Conservation (phyloP, 345 rosid genomes). For the Dovyalis caffra region DNA sequence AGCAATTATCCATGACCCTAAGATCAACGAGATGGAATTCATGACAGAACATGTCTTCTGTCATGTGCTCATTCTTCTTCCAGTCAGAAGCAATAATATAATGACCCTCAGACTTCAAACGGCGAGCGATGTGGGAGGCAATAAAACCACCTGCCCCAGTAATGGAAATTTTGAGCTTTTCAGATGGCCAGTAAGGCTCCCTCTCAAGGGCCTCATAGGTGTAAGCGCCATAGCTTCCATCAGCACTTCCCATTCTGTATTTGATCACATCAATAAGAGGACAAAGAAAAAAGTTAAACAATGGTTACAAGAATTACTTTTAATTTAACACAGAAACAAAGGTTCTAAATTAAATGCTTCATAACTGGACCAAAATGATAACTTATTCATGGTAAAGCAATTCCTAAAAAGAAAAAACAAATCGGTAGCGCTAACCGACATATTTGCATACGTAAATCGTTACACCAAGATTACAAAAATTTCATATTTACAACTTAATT, state of each 20-base stretch:
- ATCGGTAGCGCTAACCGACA: background rate
- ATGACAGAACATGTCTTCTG: conserved; percentile 95
- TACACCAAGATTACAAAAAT: background rate
- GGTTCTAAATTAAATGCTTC: background rate
- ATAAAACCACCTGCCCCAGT: conserved; percentile 98
- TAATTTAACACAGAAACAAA: background rate
- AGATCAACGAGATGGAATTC: conserved; percentile 96
- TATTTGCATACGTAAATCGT: background rate
- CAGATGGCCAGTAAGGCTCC: conserved; percentile 92
- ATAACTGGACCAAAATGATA: background rate
- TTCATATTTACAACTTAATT: background rate
- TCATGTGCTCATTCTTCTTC: conserved; percentile 99
- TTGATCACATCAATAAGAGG: background rate
- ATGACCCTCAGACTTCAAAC: conserved; percentile 93
- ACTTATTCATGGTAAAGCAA: background rate
- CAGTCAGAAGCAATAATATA: conserved; percentile 96
- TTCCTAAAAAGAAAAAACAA: background rate
- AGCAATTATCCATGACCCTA: conserved; percentile 95
- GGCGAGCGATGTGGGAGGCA: conserved; percentile 97
- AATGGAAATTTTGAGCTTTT: conserved; percentile 73
- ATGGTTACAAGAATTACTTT: background rate
- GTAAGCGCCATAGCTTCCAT: conserved; percentile 71
- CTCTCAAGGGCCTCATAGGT: conserved; percentile 80
- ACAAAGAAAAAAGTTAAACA: background rate
- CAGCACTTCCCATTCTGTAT: conserved; percentile 66